phyloP scores from a whole-genome alignment of 495 filamentous ascomycete species.

The Staphylotrichum tortipilum region DNA sequence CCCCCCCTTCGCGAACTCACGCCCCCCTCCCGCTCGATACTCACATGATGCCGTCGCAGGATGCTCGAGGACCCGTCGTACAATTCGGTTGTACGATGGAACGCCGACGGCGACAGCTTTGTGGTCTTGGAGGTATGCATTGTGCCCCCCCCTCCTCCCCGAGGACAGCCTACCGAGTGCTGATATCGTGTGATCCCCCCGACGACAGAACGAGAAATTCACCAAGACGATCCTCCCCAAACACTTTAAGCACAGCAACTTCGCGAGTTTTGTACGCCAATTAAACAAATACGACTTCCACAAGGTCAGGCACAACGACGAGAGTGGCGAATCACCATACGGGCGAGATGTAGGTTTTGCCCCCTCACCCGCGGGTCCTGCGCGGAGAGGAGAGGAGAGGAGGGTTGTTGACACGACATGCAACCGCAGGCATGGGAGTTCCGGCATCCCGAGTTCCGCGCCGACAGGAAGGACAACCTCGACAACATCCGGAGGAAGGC shows the following conservation, averaged over 20 bases:
- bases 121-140: slow-evolving; percentile 84
- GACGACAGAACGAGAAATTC: slow-evolving; percentile 83
- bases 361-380: too few species aligned
- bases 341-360: slow-evolving; percentile 72
- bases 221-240: slow-evolving; percentile 95
- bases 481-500: slow-evolving; percentile 97
- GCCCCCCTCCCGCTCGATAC: background rate
- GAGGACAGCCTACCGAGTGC: too few species aligned
- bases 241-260: slow-evolving; percentile 99
- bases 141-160: too few species aligned
- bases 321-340: slow-evolving; percentile 83
- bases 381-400: too few species aligned
- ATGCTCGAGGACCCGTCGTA: slow-evolving; percentile 97
- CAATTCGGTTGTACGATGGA: slow-evolving; percentile 89
- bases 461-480: slow-evolving; percentile 90
- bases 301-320: slow-evolving; percentile 96
- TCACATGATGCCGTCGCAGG: slow-evolving; percentile 43
- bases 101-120: slow-evolving; percentile 88
- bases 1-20: too few species aligned
- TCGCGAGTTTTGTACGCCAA: slow-evolving; percentile 96
- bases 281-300: slow-evolving; percentile 99
- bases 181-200: too few species aligned
- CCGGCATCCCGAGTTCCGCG: slow-evolving; percentile 92
- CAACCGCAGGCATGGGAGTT: slow-evolving; percentile 82
- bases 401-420: slow-evolving; percentile 21